Evolutionary conservation across 495 filamentous ascomycete species (phyloP), one percentile per base, ranked within the genome.

Genomic region (Neurospora sp.): DNA sequence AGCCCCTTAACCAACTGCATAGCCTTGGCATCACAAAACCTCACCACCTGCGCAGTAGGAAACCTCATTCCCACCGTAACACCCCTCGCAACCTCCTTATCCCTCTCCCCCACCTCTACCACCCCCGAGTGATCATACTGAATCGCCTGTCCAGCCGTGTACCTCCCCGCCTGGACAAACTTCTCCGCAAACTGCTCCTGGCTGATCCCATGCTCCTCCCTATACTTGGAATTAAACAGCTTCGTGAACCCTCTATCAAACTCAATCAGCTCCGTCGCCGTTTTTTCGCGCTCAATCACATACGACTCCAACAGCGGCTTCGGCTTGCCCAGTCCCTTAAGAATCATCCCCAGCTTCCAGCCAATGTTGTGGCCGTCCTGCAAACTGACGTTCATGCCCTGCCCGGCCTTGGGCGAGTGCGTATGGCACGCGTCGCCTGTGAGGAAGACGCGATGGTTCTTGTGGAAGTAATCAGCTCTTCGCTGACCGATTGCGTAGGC

Each of bases 351-450:
- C 5, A 96, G 83, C 80, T 96, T 94, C 92, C 92, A 94, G 22
- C 92, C 92, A 42, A 94, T 87, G 72, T 96, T 94, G 76, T 87
- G 82, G 0, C 83, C 83, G 68, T 85, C 83, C 27, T 85, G 83
- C 59, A 85, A 82, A 44, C 84, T 87, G 44, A 90, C 85, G 68
- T 93, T 93, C 89, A 92, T 90, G 3, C 91, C 91, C 76, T 92
- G 91, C 0, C 91, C 92, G 0, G 90, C 90, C 77, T 92, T 92
- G 0, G 91, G 90, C 7, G 87, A 89, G 76, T 92, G 91, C 0
- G 91, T 93, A 78, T 93, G 91, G 48, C 88, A 88, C 0, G 91
- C 91, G 79, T 93, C 91, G 38, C 91, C 91, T 0, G 88, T 85
- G 0, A 93, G 80, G 75, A 92, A 92, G 0, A 92, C 84, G 3